These are phyloP conservation scores for Raddia distichophylla DNA, from an alignment of 176 grass and related monocot genomes.

Conservation along the genomic window DNA sequence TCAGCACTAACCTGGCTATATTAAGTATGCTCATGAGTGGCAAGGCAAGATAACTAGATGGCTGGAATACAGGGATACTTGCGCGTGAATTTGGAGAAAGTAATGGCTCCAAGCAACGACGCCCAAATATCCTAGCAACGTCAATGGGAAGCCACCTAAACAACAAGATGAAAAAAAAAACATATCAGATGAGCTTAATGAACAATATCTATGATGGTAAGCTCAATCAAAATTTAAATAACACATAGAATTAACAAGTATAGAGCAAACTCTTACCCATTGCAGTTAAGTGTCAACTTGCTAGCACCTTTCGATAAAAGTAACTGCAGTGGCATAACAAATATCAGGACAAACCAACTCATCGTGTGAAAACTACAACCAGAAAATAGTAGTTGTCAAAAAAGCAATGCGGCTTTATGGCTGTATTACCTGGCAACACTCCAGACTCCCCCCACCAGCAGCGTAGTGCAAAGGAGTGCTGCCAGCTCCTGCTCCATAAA, in stretches of 20 bases:
- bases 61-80: conserved; percentile 65
- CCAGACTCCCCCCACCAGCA: conserved; percentile 76
- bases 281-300: conserved; percentile 90
- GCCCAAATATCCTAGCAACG: conserved; percentile 86
- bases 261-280: conserved; percentile 61
- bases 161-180: conserved; percentile 22
- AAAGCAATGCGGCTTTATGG: conserved; percentile 32
- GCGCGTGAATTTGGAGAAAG: conserved; percentile 83
- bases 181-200: background rate
- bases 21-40: conserved; percentile 98
- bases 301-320: conserved; percentile 90
- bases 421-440: conserved; percentile 85
- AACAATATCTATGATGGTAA: background rate
- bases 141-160: conserved; percentile 92
- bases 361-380: background rate
- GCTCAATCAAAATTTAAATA: conserved; percentile 18
- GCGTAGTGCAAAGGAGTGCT: conserved; percentile 96
- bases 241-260: conserved; percentile 17
- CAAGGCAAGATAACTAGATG: conserved; percentile 83
- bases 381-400: conserved; percentile 17
- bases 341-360: conserved; percentile 31
- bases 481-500: conserved; percentile 72
- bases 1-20: conserved; percentile 82
- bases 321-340: conserved; percentile 51
- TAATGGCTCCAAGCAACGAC: conserved; percentile 63